These are phyloP conservation scores for Glomus cerebriforme DNA, from an alignment of 192 early-diverging fungal species.

Conservation along the genomic window DNA sequence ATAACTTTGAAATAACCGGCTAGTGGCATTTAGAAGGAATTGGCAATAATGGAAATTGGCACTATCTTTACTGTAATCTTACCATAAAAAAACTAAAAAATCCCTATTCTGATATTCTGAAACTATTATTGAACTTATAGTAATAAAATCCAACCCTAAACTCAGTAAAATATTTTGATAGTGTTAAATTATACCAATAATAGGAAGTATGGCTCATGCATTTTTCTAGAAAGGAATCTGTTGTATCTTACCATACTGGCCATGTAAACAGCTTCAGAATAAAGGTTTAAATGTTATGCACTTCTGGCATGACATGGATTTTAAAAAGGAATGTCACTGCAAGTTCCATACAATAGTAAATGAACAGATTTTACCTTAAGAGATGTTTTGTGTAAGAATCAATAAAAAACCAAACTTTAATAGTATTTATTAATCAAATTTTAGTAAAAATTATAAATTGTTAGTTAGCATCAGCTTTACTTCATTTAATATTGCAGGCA, in stretches of 20 bases:
- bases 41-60: not conserved
- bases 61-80: not conserved
- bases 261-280: not conserved
- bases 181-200: not conserved
- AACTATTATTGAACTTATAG: not conserved
- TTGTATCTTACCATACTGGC: not conserved
- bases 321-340: not conserved
- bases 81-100: not conserved
- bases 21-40: conserved; percentile 3
- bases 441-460: too few species aligned
- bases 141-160: not conserved
- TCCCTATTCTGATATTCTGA: not conserved
- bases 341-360: not conserved
- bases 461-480: too few species aligned
- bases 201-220: not conserved
- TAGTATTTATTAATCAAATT: too few species aligned
- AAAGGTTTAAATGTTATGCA: not conserved
- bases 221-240: conserved; percentile 3
- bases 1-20: conserved; percentile 6
- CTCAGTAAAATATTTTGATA: not conserved
- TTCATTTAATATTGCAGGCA: too few species aligned
- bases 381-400: too few species aligned
- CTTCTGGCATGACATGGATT: not conserved
- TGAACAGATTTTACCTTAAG: not conserved
- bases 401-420: too few species aligned